Evolutionary conservation across 129 eudicot genomes (phyloP).

Genomic region (Helichrysum umbraculigerum): DNA sequence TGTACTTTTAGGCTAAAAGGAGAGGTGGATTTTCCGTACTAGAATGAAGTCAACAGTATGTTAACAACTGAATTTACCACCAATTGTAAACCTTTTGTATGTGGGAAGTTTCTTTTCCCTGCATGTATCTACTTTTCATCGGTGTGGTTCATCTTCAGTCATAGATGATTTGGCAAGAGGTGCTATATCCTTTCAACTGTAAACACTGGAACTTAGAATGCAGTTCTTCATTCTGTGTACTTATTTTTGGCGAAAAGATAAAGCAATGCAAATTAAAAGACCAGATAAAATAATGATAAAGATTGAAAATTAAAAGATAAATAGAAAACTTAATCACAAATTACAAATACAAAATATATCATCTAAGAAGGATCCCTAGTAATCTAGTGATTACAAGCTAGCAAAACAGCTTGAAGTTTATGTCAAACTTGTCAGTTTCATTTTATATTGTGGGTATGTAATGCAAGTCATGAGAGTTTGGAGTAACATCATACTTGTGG

Average conservation of each 20-base stretch:
- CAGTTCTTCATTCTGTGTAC: background rate
- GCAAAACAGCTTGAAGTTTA: constrained; percentile 16
- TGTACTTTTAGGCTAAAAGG: no score
- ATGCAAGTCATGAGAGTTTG: background rate
- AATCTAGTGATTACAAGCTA: constrained; percentile 22
- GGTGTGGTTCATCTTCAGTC: background rate
- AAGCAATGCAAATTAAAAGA: no score
- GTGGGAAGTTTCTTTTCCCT: background rate
- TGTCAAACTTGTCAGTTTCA: background rate
- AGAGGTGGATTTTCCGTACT: constrained; percentile 15
- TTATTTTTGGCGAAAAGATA: no score
- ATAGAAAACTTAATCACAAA: constrained; percentile 11
- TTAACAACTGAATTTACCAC: constrained; percentile 48
- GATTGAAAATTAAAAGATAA: no score
- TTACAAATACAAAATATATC: background rate
- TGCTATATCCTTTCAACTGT: background rate
- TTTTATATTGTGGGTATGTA: background rate
- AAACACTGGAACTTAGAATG: background rate
- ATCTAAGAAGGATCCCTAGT: background rate
- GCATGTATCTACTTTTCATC: background rate
- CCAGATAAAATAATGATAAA: no score
- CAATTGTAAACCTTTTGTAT: background rate
- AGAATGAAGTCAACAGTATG: constrained; percentile 57
- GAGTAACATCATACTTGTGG: constrained; percentile 45
- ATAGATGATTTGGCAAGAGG: background rate